Evolutionary conservation across 2,329 filamentous ascomycete species (phyloP), one percentile per base, ranked within the genome.

Genomic region (Didymella lethalis): DNA sequence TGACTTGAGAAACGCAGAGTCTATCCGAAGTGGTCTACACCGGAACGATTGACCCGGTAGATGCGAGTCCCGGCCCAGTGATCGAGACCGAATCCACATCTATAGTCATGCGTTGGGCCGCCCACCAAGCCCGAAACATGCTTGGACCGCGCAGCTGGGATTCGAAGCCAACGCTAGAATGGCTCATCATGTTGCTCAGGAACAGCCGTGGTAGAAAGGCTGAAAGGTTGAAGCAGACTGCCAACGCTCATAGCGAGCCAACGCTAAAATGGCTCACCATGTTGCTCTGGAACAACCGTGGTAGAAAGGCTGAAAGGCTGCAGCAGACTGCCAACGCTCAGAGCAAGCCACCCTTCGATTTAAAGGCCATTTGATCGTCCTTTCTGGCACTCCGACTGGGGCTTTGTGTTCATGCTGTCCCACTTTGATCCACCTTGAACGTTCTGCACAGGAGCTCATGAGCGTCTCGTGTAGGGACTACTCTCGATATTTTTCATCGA

Each of bases 11-110:
- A 28, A 29, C 38, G 31, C 41, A 29, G 29, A 20, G 28, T 48
- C 44, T 31, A 40, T 23, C 43, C 34, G 31, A n/a, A 18, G 38
- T 8, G 25, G 34, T 34, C 3, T n/a, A 16, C 16, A 11, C 29
- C 46, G 38, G 46, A 48, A 50, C 16, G 31, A 32, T 46, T 31
- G 16, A 56, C 23, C 53, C 53, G 46, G 31, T 36, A 46, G 40
- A 43, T 7, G n/a, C 14, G 7, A 18, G 48, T 29, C 26, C 40
- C 40, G 48, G 29, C 25, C 28, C 48, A 51, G 34, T 43, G 31
- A n/a, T n/a, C n/a, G 34, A 26, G n/a, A 41, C n/a, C 34, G 40
- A 32, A 18, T 28, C 31, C 32, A n/a, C 12, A 23, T 20, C 20
- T 16, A 40, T 26, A 14, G 40, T 28, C 6, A 23, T 10, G 34